Base-by-base conservation (phyloP, 2,329 filamentous ascomycete genomes). In the Claviceps capensis region DNA sequence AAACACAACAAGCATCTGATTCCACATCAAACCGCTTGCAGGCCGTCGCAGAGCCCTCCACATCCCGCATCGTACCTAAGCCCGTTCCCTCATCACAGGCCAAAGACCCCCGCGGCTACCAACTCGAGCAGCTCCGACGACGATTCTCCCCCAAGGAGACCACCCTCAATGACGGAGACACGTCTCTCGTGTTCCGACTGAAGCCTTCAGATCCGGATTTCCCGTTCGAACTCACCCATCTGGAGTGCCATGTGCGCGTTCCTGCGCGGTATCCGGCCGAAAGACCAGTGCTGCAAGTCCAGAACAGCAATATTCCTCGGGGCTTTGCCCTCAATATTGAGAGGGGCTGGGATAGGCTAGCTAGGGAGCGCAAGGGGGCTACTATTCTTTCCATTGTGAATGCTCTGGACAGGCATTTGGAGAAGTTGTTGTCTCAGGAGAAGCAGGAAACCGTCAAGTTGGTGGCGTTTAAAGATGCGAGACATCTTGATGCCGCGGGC, bases 121-220 rank as follows among this genome's bases (percentile, higher is more conserved):
- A 93, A 64, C 67, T 91, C 49, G 77, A 78, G 55, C 87, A 93
- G 69, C 69, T 91, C 55, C 75, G 79, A 59, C 78, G 79, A 56
- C 78, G 87, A 37, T 91, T 81, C 65, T 72, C 69, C 1, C 71
- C 76, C 6, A 69, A 66, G 48, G 71, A 77, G 54, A 66, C 68
- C 11, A 67, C 61, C 14, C 60, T 70, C 3, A 62, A 65, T 6
- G 66, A 75, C 54, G 74, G 77, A 48, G 72, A 72, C 3, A 79
- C 78, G 0, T 73, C 77, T 16, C 66, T 90, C 41, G 67, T 72
- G 9, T 86, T 91, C 65, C 78, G 73, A 49, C 68, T 93, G 55
- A 69, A 68, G 13, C 87, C 87, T 5, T 88, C 86, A 5, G 87
- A 93, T 62, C 87, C 87, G 0, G 87, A 93, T 61, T 91, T 93